Base-by-base conservation (phyloP, 2,329 filamentous ascomycete genomes). In the Trichoderma harzianum region DNA sequence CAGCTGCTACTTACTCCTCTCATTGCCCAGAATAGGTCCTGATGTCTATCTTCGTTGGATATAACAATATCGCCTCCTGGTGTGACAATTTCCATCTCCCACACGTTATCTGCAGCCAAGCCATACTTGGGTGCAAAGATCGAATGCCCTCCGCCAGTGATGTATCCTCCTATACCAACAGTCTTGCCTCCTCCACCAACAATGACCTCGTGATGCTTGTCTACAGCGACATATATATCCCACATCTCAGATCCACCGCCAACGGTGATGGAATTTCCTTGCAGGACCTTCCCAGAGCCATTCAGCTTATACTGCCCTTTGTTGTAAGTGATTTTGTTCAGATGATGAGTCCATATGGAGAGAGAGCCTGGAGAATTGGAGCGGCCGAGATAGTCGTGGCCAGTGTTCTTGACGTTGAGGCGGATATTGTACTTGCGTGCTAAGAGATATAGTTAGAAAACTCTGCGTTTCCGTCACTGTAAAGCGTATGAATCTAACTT, bases 1-100 rank as follows among this genome's bases (percentile, higher is more conserved):
- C 2, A n/a, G 16, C 1, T 0, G 6, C 10, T 0, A 81, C 84
- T 78, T 79, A 88, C 84, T 10, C 89, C 89, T 72, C 86, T 80
- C 73, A 91, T 82, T 0, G 90, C 90, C 90, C 89, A 92, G 77
- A 90, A 91, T 0, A 92, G 78, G 69, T 91, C 89, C 0, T 80
- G 71, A 69, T 91, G 83, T 51, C 86, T 81, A 12, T 85, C 83
- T 51, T 86, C 85, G 62, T 87, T 89, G 1, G 86, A 83, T 0
- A 80, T 83, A 2, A 90, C 55, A 7, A 87, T 81, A 7, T 84
- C 77, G 0, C 89, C 89, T 4, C 76, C 75, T 0, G 86, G 85
- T 0, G 86, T 87, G 1, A 92, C 85, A 0, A 90, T 80, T 34
- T 89, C 84, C 79, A 87, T 84, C 74, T 90, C 83, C 4, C 92